Evolutionary conservation across 202 grass and related monocot genomes (phyloP).

Genomic region (Carex arenaria): DNA sequence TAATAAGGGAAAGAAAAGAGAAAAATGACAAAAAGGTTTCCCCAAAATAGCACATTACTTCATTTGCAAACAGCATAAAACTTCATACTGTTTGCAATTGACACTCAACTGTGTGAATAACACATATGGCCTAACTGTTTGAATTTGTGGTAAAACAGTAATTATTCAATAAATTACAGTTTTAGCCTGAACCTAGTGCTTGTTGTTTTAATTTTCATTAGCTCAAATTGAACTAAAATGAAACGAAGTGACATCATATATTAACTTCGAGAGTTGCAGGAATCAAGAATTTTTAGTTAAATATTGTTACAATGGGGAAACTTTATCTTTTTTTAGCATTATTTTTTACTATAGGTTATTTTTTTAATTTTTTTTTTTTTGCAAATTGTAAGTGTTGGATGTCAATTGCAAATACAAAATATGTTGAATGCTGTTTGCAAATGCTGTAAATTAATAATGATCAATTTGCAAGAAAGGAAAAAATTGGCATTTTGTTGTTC

Average conservation of each 20-base stretch:
- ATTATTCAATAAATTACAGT: not conserved
- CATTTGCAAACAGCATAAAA: not conserved
- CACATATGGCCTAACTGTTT: not conserved
- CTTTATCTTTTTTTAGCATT: not conserved
- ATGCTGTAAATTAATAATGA: not conserved
- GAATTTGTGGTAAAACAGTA: not conserved
- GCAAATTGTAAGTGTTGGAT: not conserved
- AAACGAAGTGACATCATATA: not conserved
- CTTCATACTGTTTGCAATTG: not conserved
- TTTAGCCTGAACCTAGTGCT: not conserved
- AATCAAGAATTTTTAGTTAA: not conserved
- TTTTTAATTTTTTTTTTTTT: not conserved
- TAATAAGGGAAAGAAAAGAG: not conserved
- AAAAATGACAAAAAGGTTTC: not conserved
- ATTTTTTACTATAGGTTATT: not conserved
- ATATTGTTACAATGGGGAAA: not conserved
- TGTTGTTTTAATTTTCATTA: not conserved
- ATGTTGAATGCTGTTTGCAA: not conserved
- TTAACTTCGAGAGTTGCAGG: not conserved
- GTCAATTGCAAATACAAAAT: not conserved
- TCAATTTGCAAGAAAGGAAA: not conserved
- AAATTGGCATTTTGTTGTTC: not conserved
- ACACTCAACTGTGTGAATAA: not conserved
- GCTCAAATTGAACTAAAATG: not conserved
- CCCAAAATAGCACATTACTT: not conserved